Evolutionary conservation across 2,329 filamentous ascomycete species (phyloP), one percentile per base, ranked within the genome.

Genomic region (Periglandula ipomoeae): DNA sequence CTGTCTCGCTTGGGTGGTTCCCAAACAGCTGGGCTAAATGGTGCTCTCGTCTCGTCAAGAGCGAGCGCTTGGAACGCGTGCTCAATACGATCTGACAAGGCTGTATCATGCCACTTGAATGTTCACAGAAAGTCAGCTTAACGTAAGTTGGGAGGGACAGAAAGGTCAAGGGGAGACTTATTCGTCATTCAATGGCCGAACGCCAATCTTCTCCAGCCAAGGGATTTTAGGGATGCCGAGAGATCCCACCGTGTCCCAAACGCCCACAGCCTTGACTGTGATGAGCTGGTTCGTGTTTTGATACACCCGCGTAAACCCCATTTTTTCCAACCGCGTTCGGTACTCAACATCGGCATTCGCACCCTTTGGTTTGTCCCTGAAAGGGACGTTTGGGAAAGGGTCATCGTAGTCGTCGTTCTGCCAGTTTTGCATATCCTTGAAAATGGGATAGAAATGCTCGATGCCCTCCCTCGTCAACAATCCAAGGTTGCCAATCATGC

Each of bases 1-100:
- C 60, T 62, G 26, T 69, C 65, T 23, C 63, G 59, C 0, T 62
- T 61, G 8, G 63, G 61, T 19, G 70, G 65, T 54, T 78, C 73
- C 77, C 75, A 81, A 1, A 81, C 61, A 2, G 77, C 74, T 11
- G 77, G 76, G n/a, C 62, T 65, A 51, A 81, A 82, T 0, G 76
- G 70, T 1, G 70, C 61, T 8, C 78, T 71, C 19, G 69, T 72
- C 60, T 82, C 78, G 50, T 81, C 78, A 2, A 82, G 61, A 1
- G 77, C 78, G 9, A 82, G 66, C 0, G 77, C 78, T 20, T 82
- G 78, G 55, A 81, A 81, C 0, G 75, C 78, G 57, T 80, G 70
- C 55, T 78, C 71, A 30, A 82, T 71, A 11, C 68, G 68, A 49
- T 72, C 67, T 0, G 74, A 78, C 23, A 79, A 61, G 35, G 64